Percentiles rank a stretch among this genome's conserved stretches.
These are phyloP conservation scores for Verticillium alfalfae DNA, from an alignment of 2,329 filamentous ascomycete species.

Conservation along the genomic window DNA sequence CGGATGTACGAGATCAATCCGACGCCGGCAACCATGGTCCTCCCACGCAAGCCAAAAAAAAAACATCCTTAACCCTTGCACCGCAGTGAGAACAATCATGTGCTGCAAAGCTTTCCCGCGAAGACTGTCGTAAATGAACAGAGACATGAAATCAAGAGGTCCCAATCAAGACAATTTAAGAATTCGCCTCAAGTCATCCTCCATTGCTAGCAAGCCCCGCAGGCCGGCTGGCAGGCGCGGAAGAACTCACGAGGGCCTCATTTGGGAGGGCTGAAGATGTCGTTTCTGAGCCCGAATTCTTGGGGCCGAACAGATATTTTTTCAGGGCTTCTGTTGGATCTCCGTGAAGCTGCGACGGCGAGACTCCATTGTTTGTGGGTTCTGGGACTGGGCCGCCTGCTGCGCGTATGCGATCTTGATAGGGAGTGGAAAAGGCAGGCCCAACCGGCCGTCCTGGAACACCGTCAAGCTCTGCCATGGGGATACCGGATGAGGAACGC, in stretches of 20 bases:
- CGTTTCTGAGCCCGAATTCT: constrained; percentile 5
- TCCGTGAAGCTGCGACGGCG: constrained; percentile 15
- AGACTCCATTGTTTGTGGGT: background rate
- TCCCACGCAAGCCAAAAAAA: background rate
- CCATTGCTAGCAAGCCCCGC: constrained; percentile 43
- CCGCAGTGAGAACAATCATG: too few relatives aligned
- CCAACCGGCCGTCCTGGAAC: constrained; percentile 50
- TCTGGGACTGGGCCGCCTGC: constrained; percentile 30
- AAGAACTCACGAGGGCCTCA: background rate
- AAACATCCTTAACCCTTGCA: background rate
- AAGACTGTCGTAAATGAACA: background rate
- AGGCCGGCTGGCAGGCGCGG: constrained; percentile 13
- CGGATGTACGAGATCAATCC: background rate
- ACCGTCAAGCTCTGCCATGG: constrained; percentile 64
- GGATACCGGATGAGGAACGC: constrained; percentile 44
- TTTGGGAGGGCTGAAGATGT: background rate
- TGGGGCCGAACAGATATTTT: constrained; percentile 46
- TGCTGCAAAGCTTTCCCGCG: background rate
- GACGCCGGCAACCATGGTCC: background rate
- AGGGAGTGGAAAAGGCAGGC: constrained; percentile 64
- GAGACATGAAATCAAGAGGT: too few relatives aligned
- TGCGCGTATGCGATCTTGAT: constrained; percentile 55
- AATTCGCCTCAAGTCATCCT: constrained; percentile 47
- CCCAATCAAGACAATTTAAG: constrained; percentile 32
- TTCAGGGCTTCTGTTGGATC: constrained; percentile 47